Evolutionary conservation across 306 rosid species (phyloP).

Genomic region (Lablab purpureus): DNA sequence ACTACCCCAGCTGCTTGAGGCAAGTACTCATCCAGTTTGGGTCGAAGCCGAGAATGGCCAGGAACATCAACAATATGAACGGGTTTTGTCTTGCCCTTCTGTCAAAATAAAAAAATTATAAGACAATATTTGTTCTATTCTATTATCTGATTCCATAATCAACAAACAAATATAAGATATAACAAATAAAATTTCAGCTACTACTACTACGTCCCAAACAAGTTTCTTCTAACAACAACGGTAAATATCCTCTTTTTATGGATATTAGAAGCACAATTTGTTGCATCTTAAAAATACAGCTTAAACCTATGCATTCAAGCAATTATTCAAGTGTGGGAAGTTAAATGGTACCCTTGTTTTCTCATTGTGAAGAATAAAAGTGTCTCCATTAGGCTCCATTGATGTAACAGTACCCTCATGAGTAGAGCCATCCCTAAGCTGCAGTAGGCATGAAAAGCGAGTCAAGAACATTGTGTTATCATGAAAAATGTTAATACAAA

Average conservation of each 20-base stretch:
- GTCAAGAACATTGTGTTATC: slow-evolving; percentile 37
- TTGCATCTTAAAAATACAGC: not conserved
- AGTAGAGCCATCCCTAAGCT: slow-evolving; percentile 91
- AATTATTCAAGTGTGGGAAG: slow-evolving; percentile 18
- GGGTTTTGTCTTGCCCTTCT: slow-evolving; percentile 83
- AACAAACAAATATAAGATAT: slow-evolving; percentile 30
- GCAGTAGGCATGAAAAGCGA: slow-evolving; percentile 44
- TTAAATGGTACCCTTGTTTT: slow-evolving; percentile 61
- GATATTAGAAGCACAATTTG: slow-evolving; percentile 6
- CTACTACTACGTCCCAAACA: slow-evolving; percentile 28
- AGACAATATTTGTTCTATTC: slow-evolving; percentile 33
- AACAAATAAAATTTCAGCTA: slow-evolving; percentile 21
- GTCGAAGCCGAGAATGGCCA: slow-evolving; percentile 94
- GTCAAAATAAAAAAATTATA: slow-evolving; percentile 36
- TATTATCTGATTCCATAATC: slow-evolving; percentile 2
- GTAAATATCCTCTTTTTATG: not conserved
- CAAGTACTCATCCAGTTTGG: slow-evolving; percentile 86
- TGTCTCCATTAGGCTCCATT: slow-evolving; percentile 91
- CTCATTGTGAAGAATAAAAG: slow-evolving; percentile 86
- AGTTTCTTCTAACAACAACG: slow-evolving; percentile 13
- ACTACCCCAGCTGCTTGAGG: slow-evolving; percentile 87
- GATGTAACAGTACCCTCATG: slow-evolving; percentile 96
- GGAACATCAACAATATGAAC: slow-evolving; percentile 91
- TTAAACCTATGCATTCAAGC: not conserved
- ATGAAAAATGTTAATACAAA: slow-evolving; percentile 15